Base-by-base conservation (phyloP, 768 basidiomycete genomes). In the Hericium rajendrae region DNA sequence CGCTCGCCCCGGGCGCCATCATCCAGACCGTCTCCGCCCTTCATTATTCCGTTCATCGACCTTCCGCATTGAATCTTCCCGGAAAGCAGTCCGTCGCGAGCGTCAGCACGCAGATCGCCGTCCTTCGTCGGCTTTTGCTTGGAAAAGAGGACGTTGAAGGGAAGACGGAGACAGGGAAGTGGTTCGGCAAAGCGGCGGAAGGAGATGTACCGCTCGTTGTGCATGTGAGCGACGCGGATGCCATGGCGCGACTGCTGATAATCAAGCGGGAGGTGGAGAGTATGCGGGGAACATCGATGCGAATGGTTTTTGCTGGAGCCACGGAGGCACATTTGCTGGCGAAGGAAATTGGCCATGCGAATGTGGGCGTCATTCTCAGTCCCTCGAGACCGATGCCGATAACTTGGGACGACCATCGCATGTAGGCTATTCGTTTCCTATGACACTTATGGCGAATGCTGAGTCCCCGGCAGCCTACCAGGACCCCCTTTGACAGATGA, bases 91-190 rank as follows among this genome's bases (percentile, higher is more conserved):
- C 76, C 9, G 48, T 53, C 10, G 63, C 67, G 0, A 87, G 88
- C 59, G 76, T 91, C 32, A 91, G 91, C 69, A 87, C 85, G n/a
- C 83, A 92, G 62, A 84, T 95, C 59, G 85, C 85, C 13, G 74
- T 82, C 4, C 72, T 97, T 48, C 78, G 92, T 1, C 73, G 77
- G 8, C 72, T 92, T 40, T 73, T 95, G 8, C 71, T 85, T 9
- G 73, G 64, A 12, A 64, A 70, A 32, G 62, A 64, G 56, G 62
- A 68, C 49, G 68, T 72, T 40, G 46, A 49, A 46, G 59, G 70
- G 6, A 69, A 68, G 10, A 51, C 24, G 10, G 65, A 71, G 60
- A 65, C 65, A 16, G 66, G 59, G 8, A 38, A 51, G 15, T 74
- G 72, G 66, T 74, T 78, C 60, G 66, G 69, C 61, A 65, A 26